These are phyloP conservation scores for Vitis rupestris DNA, from an alignment of 164 flowering plant species.

Conservation along the genomic window DNA sequence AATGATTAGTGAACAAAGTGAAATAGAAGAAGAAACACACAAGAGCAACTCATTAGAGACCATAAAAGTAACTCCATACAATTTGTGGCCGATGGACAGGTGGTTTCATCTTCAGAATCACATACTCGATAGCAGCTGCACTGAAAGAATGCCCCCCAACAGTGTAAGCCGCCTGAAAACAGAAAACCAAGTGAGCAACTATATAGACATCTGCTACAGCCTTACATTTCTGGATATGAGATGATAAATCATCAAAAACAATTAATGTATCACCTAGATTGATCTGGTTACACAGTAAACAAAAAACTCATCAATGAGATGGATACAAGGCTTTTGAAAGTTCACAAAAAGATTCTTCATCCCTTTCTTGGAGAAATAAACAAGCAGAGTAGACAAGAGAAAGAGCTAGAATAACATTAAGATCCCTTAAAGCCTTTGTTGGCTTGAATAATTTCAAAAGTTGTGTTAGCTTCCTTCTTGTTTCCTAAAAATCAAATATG, in stretches of 20 bases:
- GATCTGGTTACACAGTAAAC: background rate
- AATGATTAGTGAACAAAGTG: background rate
- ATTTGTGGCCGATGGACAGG: conserved; percentile 78
- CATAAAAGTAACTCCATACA: conserved; percentile 31
- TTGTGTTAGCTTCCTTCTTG: too few relatives aligned
- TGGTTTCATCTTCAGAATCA: conserved; percentile 76
- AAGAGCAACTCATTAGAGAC: background rate
- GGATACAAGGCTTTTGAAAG: background rate
- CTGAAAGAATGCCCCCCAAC: conserved; percentile 74
- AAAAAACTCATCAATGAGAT: background rate
- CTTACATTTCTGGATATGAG: background rate
- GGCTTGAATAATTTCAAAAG: too few relatives aligned
- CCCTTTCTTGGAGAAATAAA: too few relatives aligned
- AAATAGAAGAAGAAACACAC: background rate
- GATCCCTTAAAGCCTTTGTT: too few relatives aligned
- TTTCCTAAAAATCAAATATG: too few relatives aligned
- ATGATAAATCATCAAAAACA: background rate
- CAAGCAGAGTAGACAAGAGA: too few relatives aligned
- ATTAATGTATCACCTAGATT: background rate
- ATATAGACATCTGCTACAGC: background rate
- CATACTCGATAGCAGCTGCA: conserved; percentile 75
- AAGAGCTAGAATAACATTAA: too few relatives aligned
- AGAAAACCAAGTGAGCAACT: background rate
- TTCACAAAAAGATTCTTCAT: background rate
- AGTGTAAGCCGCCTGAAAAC: conserved; percentile 72